Evolutionary conservation across 2,329 filamentous ascomycete genomes (phyloP), one percentile per base, ranked within the genome.

Genomic region (Lachnellula suecica): DNA sequence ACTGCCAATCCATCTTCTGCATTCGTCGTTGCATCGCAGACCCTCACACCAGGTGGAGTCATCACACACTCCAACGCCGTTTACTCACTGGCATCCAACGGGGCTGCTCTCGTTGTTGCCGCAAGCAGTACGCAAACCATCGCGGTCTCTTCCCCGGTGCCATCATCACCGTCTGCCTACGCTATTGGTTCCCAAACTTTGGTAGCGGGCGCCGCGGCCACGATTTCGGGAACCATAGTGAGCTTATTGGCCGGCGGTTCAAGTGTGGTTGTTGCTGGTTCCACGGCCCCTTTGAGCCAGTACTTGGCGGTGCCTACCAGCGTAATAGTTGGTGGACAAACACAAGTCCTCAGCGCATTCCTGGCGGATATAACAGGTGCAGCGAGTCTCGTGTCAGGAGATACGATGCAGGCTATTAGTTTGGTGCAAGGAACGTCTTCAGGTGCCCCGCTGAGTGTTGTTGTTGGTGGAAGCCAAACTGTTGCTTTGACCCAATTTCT

Each of bases 191-290:
- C 24, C 13, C 47, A 49, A 25, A 49, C 47, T 5, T 23, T 49
- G 17, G 29, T 44, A 5, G 24, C 47, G 3, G 47, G 47, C 4
- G 27, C 38, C 5, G 47, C 35, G 11, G 42, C 23, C 19, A 49
- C 47, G 13, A 19, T 49, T 6, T 43, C 38, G 13, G 47, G 47
- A n/a, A 49, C 47, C 7, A 40, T 49, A 8, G n/a, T 49, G 20
- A 49, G 47, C 20, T n/a, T 49, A 19, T 22, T 24, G 25, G 20
- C 40, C 13, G 40, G 10, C 13, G 40, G 40, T 4, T 42, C 40
- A 25, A 42, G 40, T 22, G 40, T 42, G 11, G 40, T 42, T 7
- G 40, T 42, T 13, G 40, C 11, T 15, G 40, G 40, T 6, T 17
- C 40, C 5, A 42, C 40, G 25, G 40, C 40, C 7, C 40, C 40